Evolutionary conservation across 345 rosid genomes (phyloP), one percentile per base, ranked within the genome.

Genomic region (Durio zibethinus): DNA sequence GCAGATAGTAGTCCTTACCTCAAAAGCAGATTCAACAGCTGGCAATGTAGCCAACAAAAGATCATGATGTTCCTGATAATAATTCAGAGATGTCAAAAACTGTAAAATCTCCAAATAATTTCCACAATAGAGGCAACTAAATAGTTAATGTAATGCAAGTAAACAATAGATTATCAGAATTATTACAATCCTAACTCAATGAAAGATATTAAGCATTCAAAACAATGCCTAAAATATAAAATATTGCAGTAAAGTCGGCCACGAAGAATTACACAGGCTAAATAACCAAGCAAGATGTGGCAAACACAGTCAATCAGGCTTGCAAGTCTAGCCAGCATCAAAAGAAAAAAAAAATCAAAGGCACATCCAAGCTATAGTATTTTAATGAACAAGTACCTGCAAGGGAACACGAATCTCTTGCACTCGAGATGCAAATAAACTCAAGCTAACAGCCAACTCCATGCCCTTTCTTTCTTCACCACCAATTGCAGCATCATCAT

Each of bases 381-480:
- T 47, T 45, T 7, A 70, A 70, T 42, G 72, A 84, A 72, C 43
- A 76, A 52, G 54, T 86, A 94, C 98, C 98, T 94, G 97, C 86
- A 94, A 81, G 57, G 94, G 93, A 85, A 91, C 90, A 75, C 97
- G 98, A 70, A 92, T 91, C 86, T 94, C 98, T 87, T 92, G 97
- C 83, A 94, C 93, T 79, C 98, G 88, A 68, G 98, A 92, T 75
- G 97, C 90, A 91, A 94, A 94, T 80, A 94, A 90, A 86, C 97
- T 94, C 89, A 92, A 87, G 89, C 98, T 92, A 80, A 94, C 96
- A 7, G 98, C 97, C 82, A 92, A 84, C 85, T 94, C 98, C 98
- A 94, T 94, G 80, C 97, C 97, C 85, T 92, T 94, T 86, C 98
- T 90, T 88, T 94, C 98, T 86, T 94, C 97, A 77, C 96, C 96